Evolutionary conservation across 202 grass and related monocot genomes (phyloP).

Genomic region (Schoenoplectus tabernaemontani): DNA sequence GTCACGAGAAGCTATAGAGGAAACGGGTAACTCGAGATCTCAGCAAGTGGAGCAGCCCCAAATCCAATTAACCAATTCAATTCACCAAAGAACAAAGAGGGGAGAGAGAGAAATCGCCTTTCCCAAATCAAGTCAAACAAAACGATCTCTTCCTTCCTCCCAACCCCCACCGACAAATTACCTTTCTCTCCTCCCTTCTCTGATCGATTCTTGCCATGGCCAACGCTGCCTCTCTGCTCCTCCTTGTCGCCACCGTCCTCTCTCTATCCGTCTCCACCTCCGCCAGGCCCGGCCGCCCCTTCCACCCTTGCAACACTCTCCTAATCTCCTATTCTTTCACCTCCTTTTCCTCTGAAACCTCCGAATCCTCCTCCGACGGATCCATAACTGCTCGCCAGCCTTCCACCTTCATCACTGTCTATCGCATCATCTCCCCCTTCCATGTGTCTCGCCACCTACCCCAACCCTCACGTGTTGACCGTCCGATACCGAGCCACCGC

Average conservation of each 20-base stretch:
- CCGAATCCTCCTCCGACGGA: slow-evolving; percentile 34
- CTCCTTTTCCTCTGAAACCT: slow-evolving; percentile 25
- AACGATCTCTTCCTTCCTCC: slow-evolving; percentile 5
- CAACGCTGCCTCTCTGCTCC: slow-evolving; percentile 37
- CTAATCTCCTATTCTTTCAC: slow-evolving; percentile 61
- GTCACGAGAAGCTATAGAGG: neutral
- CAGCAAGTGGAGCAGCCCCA: neutral
- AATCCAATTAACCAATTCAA: neutral
- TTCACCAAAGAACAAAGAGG: neutral
- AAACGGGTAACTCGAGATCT: neutral
- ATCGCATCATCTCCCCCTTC: slow-evolving; percentile 36
- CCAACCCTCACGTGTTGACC: slow-evolving; percentile 21
- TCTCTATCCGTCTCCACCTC: slow-evolving; percentile 33
- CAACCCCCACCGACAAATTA: slow-evolving; percentile 27
- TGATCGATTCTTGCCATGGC: slow-evolving; percentile 29
- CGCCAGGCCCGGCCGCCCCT: slow-evolving; percentile 19
- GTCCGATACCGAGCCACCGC: slow-evolving; percentile 34
- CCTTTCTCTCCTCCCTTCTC: slow-evolving; percentile 33
- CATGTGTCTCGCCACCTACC: slow-evolving; percentile 41
- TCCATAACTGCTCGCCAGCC: slow-evolving; percentile 30
- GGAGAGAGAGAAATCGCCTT: neutral
- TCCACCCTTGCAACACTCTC: slow-evolving; percentile 43
- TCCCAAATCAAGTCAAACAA: neutral
- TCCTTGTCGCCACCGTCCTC: slow-evolving; percentile 59
- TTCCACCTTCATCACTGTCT: slow-evolving; percentile 58